Evolutionary conservation across 495 filamentous ascomycete genomes (phyloP).

Genomic region (Neurospora sublineolata): DNA sequence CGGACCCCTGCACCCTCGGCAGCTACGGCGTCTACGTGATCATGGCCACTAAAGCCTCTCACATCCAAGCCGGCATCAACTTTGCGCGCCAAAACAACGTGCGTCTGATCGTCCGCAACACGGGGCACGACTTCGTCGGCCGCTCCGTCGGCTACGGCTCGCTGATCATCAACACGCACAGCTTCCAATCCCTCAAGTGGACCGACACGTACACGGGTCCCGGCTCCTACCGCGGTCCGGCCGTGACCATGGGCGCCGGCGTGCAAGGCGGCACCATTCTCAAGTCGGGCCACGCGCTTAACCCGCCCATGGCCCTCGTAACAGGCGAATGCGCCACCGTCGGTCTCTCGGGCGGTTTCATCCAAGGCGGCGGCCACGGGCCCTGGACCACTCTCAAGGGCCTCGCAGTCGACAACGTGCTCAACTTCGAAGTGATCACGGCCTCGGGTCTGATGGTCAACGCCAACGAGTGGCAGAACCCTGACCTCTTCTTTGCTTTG

Average conservation of each 20-base stretch:
- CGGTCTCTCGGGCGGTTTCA: conserved; percentile 39
- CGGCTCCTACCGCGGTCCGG: conserved; percentile 14
- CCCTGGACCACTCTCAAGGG: conserved; percentile 45
- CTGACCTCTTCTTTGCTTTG: conserved; percentile 50
- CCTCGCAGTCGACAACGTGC: conserved; percentile 43
- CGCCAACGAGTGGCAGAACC: conserved; percentile 34
- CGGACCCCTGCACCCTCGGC: conserved; percentile 40
- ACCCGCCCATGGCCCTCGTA: conserved; percentile 31
- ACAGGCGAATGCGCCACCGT: conserved; percentile 41
- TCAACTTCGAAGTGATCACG: conserved; percentile 43
- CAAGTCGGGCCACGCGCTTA: conserved; percentile 27
- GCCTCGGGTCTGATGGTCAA: conserved; percentile 40
- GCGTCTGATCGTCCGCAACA: conserved; percentile 49
- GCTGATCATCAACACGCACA: conserved; percentile 51
- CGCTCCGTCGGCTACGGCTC: conserved; percentile 44
- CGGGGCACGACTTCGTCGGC: conserved; percentile 46
- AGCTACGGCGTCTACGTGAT: conserved; percentile 42
- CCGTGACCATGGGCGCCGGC: conserved; percentile 47
- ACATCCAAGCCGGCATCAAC: conserved; percentile 37
- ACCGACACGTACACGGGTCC: conserved; percentile 29
- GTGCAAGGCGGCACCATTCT: conserved; percentile 40
- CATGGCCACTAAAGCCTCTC: conserved; percentile 26
- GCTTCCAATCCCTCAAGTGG: conserved; percentile 38
- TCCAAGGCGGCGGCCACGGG: conserved; percentile 54
- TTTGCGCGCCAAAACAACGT: conserved; percentile 45